Evolutionary conservation across 2,329 filamentous ascomycete genomes (phyloP).

Genomic region (Verticillium dahliae): DNA sequence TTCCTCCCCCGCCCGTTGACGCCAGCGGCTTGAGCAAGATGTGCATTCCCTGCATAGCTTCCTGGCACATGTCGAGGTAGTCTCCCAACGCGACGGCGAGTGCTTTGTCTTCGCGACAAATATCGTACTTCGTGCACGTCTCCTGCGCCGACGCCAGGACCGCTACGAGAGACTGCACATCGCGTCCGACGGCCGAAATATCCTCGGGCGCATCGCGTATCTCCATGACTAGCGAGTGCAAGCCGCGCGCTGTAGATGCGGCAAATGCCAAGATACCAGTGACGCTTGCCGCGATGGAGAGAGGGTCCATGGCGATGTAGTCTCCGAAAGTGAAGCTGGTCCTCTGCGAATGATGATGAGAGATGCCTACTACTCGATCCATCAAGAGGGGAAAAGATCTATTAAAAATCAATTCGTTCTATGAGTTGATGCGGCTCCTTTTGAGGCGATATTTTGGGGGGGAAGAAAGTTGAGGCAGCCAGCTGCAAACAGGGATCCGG

Average conservation of each 20-base stretch:
- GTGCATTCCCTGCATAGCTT: neutral
- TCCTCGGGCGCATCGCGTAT: conserved; percentile 3
- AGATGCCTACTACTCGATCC: neutral
- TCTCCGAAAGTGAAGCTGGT: neutral
- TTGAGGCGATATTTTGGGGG: neutral
- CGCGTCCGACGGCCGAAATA: neutral
- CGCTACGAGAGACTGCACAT: neutral
- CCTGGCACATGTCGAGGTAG: neutral
- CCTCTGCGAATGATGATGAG: neutral
- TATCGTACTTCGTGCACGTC: neutral
- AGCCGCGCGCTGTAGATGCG: neutral
- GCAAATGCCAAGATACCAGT: conserved; percentile 2
- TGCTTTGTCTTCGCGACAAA: neutral
- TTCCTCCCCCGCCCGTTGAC: neutral
- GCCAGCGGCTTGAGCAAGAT: neutral
- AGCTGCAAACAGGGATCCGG: neutral
- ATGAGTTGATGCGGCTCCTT: neutral
- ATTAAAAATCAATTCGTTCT: neutral
- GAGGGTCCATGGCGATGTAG: neutral
- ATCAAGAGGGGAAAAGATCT: too few relatives aligned
- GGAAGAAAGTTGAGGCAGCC: neutral
- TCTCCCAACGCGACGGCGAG: neutral
- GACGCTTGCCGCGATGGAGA: neutral
- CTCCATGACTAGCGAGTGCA: neutral
- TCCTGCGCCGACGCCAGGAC: neutral